Evolutionary conservation across 1,284 basidiomycete genomes (phyloP), one percentile per base, ranked within the genome.

Genomic region (Ceratobasidium sp.): DNA sequence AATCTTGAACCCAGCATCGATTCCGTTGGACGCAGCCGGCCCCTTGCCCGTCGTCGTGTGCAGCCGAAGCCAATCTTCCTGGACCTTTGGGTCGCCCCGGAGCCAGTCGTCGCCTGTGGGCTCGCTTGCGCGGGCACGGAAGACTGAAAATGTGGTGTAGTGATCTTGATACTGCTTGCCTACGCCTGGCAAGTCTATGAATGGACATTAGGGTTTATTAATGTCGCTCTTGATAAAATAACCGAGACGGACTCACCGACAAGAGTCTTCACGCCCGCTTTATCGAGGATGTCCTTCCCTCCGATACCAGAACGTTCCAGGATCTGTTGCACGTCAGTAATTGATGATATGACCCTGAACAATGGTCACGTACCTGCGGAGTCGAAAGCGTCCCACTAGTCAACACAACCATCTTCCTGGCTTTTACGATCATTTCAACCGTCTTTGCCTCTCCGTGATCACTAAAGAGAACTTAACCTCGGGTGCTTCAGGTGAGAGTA

Each of bases 1-100:
- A 79, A 92, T 90, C 89, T 92, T 93, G 87, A 91, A 92, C 16
- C 92, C 91, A 76, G 92, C 92, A 83, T 93, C 92, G 81, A 93
- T 92, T 50, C 86, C 87, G 81, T 93, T 93, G 27, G 91, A 92
- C 0, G 91, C 88, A 92, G 85, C 48, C 90, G 86, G 0, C 90
- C 91, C 84, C 90, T 92, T 79, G 88, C 86, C 86, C 90, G 90
- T 77, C 84, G 86, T 83, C 88, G 90, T 20, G 84, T 86, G 66
- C 33, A 60, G 30, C 64, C 77, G 41, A 7, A 74, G 33, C 66
- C 73, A 74, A 27, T 74, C 80, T 30, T 80, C 81, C 64, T 81
- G 81, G 23, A 79, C 79, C 48, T 90, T 88, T 79, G 88, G 87
- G 82, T 90, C 89, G 59, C 91, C 91, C 54, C 91, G 90, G 55